Base-by-base conservation (phyloP, 2,329 filamentous ascomycete genomes). In the Pleomassaria siparia region DNA sequence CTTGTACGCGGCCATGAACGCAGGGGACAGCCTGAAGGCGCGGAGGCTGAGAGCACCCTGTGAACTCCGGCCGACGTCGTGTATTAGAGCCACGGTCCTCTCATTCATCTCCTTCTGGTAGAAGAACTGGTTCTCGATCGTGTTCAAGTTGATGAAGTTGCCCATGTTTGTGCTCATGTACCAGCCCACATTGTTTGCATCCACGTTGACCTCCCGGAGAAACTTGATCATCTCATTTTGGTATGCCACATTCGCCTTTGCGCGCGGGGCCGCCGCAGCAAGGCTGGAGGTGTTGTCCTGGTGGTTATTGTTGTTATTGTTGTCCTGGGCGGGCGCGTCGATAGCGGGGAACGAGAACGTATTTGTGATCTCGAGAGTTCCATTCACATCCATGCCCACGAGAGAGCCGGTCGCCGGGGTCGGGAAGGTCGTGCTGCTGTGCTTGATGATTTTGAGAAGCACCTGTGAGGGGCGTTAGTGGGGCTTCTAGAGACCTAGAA, bases 121-220 rank as follows among this genome's bases (percentile, higher is more conserved):
- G 78, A 91, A 88, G 76, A 85, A 91, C 75, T 96, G 91, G 79
- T 97, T 99, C 82, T 99, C 94, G 74, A 99, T 89, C 70, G 96
- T 91, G 79, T 87, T 89, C 69, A 88, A 74, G 79, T 91, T 96
- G 80, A 97, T 82, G 64, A 97, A 97, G 80, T 96, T 97, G 74
- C 94, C 94, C 89, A 99, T 95, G 73, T 91, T 96, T 55, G 91
- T 90, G 77, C 91, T 96, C 50, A 91, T 96, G 78, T 99, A 99
- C 91, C 91, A 99, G 65, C 94, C 94, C 51, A 95, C 90, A 66
- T 90, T 95, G 80, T 97, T 96, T 58, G 94, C 94, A 72, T 99
- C 94, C 50, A 97, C 89, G 73, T 97, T 99, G 67, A 99, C 94
- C 76, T 97, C 94, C 72, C 92, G 88, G 55, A 97, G 78, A 74